Evolutionary conservation across 345 rosid genomes (phyloP).

Genomic region (Adansonia digitata): DNA sequence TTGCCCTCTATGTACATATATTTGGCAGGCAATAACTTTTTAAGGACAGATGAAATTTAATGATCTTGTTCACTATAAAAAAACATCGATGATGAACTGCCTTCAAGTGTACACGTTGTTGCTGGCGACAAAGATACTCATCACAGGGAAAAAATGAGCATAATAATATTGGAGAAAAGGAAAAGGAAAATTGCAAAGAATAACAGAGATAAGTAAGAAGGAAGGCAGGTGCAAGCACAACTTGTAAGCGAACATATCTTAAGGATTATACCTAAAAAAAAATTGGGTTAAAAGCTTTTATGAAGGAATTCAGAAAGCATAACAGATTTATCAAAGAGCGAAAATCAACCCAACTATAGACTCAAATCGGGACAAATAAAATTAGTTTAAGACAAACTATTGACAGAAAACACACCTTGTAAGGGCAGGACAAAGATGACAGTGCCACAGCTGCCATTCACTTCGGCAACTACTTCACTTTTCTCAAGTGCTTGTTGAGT

Average conservation of each 20-base stretch:
- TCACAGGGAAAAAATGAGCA: neutral
- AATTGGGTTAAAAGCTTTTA: neutral
- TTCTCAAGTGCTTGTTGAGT: neutral
- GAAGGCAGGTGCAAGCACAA: neutral
- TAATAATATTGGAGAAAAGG: neutral
- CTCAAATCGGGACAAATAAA: neutral
- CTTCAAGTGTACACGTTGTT: no score
- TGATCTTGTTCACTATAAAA: no score
- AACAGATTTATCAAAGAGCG: neutral
- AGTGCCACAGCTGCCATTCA: slow-evolving; percentile 19
- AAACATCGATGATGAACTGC: no score
- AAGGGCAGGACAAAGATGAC: slow-evolving; percentile 17
- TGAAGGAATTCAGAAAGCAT: neutral
- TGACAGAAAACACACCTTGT: slow-evolving; percentile 22
- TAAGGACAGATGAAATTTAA: no score
- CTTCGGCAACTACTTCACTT: neutral
- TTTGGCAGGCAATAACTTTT: no score
- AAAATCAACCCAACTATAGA: neutral
- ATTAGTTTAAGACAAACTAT: neutral
- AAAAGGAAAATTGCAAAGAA: neutral
- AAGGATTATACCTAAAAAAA: neutral
- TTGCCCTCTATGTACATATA: no score
- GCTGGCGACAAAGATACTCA: neutral
- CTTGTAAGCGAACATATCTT: neutral
- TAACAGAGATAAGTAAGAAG: neutral